Conservation (phyloP, 805 yeast species). For the Monosporozyma siamensis region DNA sequence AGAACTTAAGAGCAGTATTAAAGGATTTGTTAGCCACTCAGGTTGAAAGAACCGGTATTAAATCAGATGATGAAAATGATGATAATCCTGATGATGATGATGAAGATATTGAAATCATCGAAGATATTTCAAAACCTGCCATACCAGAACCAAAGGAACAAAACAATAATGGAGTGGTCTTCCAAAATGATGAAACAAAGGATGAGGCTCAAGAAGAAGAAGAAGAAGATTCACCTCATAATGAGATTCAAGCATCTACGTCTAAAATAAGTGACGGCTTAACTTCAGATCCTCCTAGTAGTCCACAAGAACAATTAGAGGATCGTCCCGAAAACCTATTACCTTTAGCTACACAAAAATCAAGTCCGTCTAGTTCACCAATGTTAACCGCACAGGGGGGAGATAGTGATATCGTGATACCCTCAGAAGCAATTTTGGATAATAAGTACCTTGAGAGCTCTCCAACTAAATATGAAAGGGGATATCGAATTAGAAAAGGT, state of each 20-base stretch:
- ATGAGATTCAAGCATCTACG: neutral
- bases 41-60: slow-evolving; percentile 8
- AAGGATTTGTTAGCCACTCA: slow-evolving; percentile 17
- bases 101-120: slow-evolving; percentile 27
- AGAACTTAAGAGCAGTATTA: slow-evolving; percentile 18
- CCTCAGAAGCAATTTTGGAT: neutral
- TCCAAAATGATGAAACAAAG: neutral
- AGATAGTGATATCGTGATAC: neutral
- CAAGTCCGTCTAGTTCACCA: slow-evolving; percentile 1
- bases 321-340: neutral
- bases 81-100: slow-evolving; percentile 14
- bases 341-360: neutral
- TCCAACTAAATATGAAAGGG: slow-evolving; percentile 4
- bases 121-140: slow-evolving; percentile 8
- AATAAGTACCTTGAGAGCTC: slow-evolving; percentile 13
- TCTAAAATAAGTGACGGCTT: neutral
- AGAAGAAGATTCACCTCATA: neutral
- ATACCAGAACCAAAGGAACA: neutral
- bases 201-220: neutral
- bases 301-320: neutral
- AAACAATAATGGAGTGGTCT: neutral
- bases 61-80: slow-evolving; percentile 7
- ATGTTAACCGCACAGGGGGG: neutral
- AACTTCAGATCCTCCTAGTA: slow-evolving; percentile 1
- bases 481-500: neutral